Evolutionary conservation across 2,329 filamentous ascomycete species (phyloP), one percentile per base, ranked within the genome.

Genomic region (Botrytis deweyae): DNA sequence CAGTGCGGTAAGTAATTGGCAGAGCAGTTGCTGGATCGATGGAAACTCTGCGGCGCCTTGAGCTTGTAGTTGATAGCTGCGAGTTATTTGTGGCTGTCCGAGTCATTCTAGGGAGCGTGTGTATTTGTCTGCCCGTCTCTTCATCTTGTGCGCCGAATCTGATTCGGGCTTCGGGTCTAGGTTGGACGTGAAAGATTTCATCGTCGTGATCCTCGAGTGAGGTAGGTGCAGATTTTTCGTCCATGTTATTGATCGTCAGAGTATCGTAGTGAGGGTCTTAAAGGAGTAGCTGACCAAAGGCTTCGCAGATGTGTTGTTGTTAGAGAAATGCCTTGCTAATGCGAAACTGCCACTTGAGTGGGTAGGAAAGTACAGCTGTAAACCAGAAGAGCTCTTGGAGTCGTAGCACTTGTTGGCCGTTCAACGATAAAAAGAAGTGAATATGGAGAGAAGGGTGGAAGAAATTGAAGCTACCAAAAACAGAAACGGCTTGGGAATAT

Each of bases 1-100:
- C 81, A 6, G 86, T 87, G 55, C 86, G 84, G 77, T 88, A 88
- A 75, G 87, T 84, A 66, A 87, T 86, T 36, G 86, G 86, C 55
- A 88, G 79, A 5, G 81, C 82, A 36, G 83, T 80, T 0, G 81
- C 77, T 5, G 83, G 83, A 72, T 85, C 83, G 52, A 85, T 81
- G 5, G 75, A 76, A 5, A 68, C 49, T 65, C 77, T 74, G n/a
- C 75, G 66, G 33, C 76, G 69, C 63, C 73, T 72, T 68, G 59
- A 76, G 72, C 69, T 72, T 59, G 65, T 69, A 67, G 64, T 72
- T 29, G 74, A 78, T 74, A 38, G 33, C 33, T 71, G 66, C n/a
- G 75, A 77, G 46, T 70, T 64, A 33, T 75, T 75, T 38, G 77
- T 76, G 58, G 58, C 74, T 72, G 76, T 74, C 44, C 76, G 75